Evolutionary conservation across 2,329 filamentous ascomycete species (phyloP).

Genomic region (Trichophyton mentagrophytes): DNA sequence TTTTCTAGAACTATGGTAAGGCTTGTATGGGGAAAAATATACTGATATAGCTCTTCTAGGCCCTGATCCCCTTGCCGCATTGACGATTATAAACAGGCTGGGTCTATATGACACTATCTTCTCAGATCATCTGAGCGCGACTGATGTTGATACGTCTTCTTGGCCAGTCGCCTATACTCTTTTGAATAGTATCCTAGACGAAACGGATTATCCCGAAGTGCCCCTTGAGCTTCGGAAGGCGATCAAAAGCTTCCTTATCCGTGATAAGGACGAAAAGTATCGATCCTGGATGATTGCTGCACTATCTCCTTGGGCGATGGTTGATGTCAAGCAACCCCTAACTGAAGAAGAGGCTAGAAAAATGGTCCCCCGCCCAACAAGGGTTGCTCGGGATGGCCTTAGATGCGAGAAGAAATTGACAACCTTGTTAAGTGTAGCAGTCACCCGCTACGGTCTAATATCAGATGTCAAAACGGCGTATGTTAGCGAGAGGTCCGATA

Average conservation of each 20-base stretch:
- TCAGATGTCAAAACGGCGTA: slow-evolving; percentile 41
- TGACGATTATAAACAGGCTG: slow-evolving; percentile 29
- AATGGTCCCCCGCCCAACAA: slow-evolving; percentile 45
- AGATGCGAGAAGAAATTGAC: slow-evolving; percentile 65
- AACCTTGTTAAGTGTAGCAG: slow-evolving; percentile 52
- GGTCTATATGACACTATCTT: slow-evolving; percentile 31
- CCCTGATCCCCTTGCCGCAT: slow-evolving; percentile 27
- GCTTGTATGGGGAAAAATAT: neutral
- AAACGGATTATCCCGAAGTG: slow-evolving; percentile 28
- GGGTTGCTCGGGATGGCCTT: slow-evolving; percentile 63
- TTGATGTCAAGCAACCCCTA: slow-evolving; percentile 29
- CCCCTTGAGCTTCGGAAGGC: slow-evolving; percentile 31
- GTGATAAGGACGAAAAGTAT: slow-evolving; percentile 53
- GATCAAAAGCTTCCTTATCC: slow-evolving; percentile 42
- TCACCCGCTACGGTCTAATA: slow-evolving; percentile 53
- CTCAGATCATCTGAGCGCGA: slow-evolving; percentile 34
- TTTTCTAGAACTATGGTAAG: neutral
- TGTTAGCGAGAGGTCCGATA: slow-evolving; percentile 17
- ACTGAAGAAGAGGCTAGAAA: slow-evolving; percentile 36
- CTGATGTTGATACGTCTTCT: slow-evolving; percentile 43
- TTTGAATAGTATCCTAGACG: slow-evolving; percentile 39
- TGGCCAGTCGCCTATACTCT: slow-evolving; percentile 55
- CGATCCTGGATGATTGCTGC: slow-evolving; percentile 65
- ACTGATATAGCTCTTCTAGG: slow-evolving; percentile 15
- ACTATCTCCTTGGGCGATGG: slow-evolving; percentile 58